Conservation (phyloP, 75 land plant species). For the Adiantum capillusveneris region DNA sequence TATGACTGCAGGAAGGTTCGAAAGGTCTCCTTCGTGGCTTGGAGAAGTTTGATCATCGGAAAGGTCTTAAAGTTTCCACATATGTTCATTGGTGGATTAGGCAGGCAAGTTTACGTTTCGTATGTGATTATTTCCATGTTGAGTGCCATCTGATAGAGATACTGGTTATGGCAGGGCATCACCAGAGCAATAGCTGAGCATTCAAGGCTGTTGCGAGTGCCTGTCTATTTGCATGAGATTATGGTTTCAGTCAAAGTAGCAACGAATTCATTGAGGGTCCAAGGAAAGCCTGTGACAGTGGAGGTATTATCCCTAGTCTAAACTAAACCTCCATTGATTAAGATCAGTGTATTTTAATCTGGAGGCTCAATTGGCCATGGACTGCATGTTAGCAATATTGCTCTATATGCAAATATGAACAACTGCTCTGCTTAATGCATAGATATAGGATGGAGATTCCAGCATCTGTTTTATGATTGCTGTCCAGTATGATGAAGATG, state of each 20-base stretch:
- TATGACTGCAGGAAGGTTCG: conserved; percentile 72
- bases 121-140: too few species aligned
- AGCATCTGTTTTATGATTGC: too few species aligned
- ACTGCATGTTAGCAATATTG: too few species aligned
- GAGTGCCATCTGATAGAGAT: too few species aligned
- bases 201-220: conserved; percentile 61
- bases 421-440: too few species aligned
- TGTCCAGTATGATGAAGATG: too few species aligned
- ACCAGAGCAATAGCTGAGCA: conserved; percentile 45
- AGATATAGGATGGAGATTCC: too few species aligned
- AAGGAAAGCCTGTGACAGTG: conserved; percentile 3
- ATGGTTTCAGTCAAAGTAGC: conserved; percentile 56
- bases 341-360: too few species aligned
- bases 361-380: too few species aligned
- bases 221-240: conserved; percentile 81
- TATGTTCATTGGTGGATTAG: conserved; percentile 99
- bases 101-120: too few species aligned
- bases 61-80: conserved; percentile 86
- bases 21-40: conserved; percentile 81
- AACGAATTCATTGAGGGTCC: conserved; percentile 25
- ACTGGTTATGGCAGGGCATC: conserved; percentile 52
- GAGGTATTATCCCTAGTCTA: conserved; percentile 3
- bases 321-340: too few species aligned
- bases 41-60: conserved; percentile 89
- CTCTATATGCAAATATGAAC: too few species aligned